Conservation (phyloP, 805 yeast genomes). For the Saccharomyces jurei region DNA sequence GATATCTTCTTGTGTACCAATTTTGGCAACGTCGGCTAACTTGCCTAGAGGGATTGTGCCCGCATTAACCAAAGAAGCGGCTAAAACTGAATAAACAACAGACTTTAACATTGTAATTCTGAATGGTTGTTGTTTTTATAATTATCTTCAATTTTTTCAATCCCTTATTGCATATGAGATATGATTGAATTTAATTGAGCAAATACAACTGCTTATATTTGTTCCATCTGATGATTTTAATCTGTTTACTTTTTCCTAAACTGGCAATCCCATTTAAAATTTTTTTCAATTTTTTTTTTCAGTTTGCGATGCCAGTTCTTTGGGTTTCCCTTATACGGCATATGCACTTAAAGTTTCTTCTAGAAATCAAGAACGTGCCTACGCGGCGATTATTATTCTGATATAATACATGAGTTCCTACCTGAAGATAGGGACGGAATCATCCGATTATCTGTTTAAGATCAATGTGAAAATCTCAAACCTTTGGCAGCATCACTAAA, state of each 20-base stretch:
- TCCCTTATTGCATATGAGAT: background rate
- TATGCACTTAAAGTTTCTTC: background rate
- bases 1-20: conserved; percentile 29
- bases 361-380: background rate
- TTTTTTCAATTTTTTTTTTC: background rate
- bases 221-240: background rate
- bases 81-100: background rate
- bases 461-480: background rate
- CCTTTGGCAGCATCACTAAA: background rate
- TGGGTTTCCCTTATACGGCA: background rate
- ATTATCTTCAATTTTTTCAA: background rate
- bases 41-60: background rate
- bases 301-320: background rate
- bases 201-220: background rate
- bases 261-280: background rate
- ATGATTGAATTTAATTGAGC: background rate
- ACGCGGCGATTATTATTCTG: background rate
- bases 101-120: background rate
- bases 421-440: background rate
- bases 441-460: background rate
- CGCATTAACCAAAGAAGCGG: background rate
- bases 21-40: conserved; percentile 4
- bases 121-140: background rate
- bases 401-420: background rate
- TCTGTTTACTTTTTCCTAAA: background rate